A percentile compares a stretch with the other conserved stretches of the same genome.
These are phyloP conservation scores for Pythium pyrilobum DNA, from an alignment of 352 stramenopile species.

Conservation along the genomic window DNA sequence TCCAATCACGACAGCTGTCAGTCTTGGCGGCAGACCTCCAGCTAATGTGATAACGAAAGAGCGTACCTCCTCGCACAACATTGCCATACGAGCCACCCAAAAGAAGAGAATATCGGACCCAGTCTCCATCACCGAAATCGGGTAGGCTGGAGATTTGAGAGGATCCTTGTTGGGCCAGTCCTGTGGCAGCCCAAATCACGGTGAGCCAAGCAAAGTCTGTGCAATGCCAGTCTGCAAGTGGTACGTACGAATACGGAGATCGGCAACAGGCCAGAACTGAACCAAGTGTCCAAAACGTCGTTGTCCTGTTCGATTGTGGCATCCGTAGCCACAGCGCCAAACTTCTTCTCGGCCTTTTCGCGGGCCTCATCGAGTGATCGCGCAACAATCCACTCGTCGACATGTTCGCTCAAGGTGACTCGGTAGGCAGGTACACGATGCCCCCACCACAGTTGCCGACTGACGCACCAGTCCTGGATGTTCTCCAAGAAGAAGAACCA, in stretches of 20 bases:
- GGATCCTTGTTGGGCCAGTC: conserved; percentile 93
- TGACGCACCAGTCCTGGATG: conserved; percentile 99
- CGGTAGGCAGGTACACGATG: conserved; percentile 99
- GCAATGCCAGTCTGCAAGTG: no score
- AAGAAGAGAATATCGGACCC: conserved; percentile 99
- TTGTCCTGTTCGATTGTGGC: conserved; percentile 94
- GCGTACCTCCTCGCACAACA: conserved; percentile 97
- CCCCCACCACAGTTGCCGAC: conserved; percentile 99
- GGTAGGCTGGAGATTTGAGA: conserved; percentile 35
- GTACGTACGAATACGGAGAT: conserved; percentile 60
- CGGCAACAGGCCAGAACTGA: conserved; percentile 97
- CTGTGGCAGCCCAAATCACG: conserved; percentile 18
- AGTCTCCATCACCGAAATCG: conserved; percentile 76
- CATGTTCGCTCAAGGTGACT: conserved; percentile 57
- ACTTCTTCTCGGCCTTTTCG: conserved; percentile 76
- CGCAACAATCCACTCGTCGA: conserved; percentile 95
- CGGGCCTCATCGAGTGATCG: conserved; percentile 88
- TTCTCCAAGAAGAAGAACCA: conserved; percentile 99
- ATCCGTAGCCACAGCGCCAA: conserved; percentile 66
- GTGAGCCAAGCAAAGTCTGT: not conserved
- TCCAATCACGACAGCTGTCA: not conserved
- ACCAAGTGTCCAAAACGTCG: conserved; percentile 99
- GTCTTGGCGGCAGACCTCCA: not conserved
- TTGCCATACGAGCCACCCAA: conserved; percentile 99
- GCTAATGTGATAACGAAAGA: not conserved